Base-by-base conservation (phyloP, 1,284 basidiomycete species). In the Malassezia brasiliensis region DNA sequence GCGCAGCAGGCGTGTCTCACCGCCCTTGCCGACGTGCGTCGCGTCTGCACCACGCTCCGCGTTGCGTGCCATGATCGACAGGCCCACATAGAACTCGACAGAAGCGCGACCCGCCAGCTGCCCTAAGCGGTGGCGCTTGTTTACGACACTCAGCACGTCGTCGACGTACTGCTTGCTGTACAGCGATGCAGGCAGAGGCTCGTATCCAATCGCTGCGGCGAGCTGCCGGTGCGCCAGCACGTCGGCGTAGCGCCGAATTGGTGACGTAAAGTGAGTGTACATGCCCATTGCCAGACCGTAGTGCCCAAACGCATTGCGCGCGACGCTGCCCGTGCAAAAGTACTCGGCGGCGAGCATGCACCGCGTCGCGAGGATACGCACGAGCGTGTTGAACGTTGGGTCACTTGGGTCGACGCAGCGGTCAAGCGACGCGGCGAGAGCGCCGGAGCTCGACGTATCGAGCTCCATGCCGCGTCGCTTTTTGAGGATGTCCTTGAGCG, bases 291-390 rank as follows among this genome's bases (percentile, higher is more conserved):
- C 94, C 17, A 99, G 82, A 52, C 94, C 94, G 74, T 99, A 98
- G 77, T 98, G 94, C 1, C 87, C 85, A 74, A 96, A 99, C 0
- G 88, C 86, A 66, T 96, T 90, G 56, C 86, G 83, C 0, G 85
- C 83, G 4, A 96, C 90, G 64, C 87, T 90, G 9, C 94, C 94
- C 0, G 90, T 87, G 72, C 88, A 90, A 77, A 98, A 96, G 76
- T 99, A 98, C 76, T 98, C 94, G 28, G 94, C 94, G 0, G 90
- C 86, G 17, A 96, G 80, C 94, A 99, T 96, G 75, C 94, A 98
- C 17, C 94, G 81, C 1, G 94, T 98, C 1, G 94, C 91, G 90
- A 99, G 96, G 76, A 99, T 96, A 41, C 94, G 84, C 44, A 98
- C 91, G 12, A 98, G 82, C 0, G 90, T 98, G 74, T 98, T 98